phyloP scores from a whole-genome alignment of 1,139 yeast species.

The Suhomyces anneliseae region DNA sequence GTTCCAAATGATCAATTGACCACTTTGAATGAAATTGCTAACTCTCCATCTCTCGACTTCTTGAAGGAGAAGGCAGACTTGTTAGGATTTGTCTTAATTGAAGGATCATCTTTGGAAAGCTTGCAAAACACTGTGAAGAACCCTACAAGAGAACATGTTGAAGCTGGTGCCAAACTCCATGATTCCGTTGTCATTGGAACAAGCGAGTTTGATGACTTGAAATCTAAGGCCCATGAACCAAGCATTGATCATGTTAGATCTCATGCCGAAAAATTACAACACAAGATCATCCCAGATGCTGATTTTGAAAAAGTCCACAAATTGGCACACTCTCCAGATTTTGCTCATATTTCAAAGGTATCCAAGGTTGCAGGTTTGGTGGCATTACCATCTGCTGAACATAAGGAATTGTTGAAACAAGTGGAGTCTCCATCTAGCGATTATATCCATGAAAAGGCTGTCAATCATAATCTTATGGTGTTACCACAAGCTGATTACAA shows the following conservation, averaged over 20 bases:
- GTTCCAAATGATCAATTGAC: constrained; percentile 7
- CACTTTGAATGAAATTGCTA: constrained; percentile 7
- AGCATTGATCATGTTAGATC: constrained; percentile 10
- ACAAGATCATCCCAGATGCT: constrained; percentile 16
- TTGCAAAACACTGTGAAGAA: constrained; percentile 12
- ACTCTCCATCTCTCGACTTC: constrained; percentile 19
- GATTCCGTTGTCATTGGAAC: constrained; percentile 21
- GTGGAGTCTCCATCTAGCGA: constrained; percentile 15
- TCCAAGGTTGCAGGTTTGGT: constrained; percentile 12
- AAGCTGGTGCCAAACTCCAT: constrained; percentile 15
- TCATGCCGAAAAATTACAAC: constrained; percentile 11
- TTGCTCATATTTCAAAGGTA: constrained; percentile 23
- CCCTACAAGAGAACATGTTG: constrained; percentile 24
- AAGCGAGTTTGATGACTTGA: constrained; percentile 19
- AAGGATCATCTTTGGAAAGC: constrained; percentile 1
- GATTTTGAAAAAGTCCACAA: constrained; percentile 12
- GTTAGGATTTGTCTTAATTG: constrained; percentile 3
- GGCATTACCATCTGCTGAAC: constrained; percentile 16
- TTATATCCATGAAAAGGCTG: constrained; percentile 14
- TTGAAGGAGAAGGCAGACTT: constrained; percentile 20
- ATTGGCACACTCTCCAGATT: constrained; percentile 25
- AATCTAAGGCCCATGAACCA: constrained; percentile 12
- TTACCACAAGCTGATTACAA: constrained; percentile 11
- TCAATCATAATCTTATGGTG: constrained; percentile 5
- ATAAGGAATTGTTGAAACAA: constrained; percentile 13